These are phyloP conservation scores for Lodderomyces margitis DNA, from an alignment of 1,139 yeast species.

Conservation along the genomic window DNA sequence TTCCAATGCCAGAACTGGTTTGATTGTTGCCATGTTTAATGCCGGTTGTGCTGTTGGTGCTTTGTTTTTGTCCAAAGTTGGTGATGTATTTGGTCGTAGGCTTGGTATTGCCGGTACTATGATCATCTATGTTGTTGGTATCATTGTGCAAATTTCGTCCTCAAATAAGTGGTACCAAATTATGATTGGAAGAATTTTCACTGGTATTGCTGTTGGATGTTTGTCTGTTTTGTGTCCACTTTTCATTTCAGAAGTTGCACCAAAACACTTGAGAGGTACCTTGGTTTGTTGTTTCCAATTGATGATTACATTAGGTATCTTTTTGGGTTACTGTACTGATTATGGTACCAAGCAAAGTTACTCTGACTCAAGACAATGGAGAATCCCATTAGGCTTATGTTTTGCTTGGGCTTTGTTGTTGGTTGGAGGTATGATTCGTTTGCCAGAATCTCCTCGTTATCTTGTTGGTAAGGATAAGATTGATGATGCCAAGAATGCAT, in stretches of 20 bases:
- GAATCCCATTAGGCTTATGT: constrained; percentile 61
- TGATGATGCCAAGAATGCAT: constrained; percentile 47
- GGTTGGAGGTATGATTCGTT: constrained; percentile 50
- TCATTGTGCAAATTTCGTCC: constrained; percentile 44
- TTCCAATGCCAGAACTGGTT: constrained; percentile 50
- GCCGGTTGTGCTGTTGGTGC: constrained; percentile 77
- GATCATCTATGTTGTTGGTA: constrained; percentile 48
- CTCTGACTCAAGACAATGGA: constrained; percentile 56
- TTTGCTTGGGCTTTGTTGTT: constrained; percentile 58
- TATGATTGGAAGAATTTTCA: constrained; percentile 59
- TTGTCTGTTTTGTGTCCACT: constrained; percentile 65
- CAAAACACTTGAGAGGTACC: constrained; percentile 68
- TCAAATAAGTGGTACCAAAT: constrained; percentile 48
- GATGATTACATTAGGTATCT: constrained; percentile 66
- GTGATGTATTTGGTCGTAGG: constrained; percentile 56
- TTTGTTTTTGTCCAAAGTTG: constrained; percentile 51
- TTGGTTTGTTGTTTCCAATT: constrained; percentile 69
- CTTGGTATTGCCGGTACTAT: constrained; percentile 45
- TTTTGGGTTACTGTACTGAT: constrained; percentile 65
- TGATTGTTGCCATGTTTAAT: constrained; percentile 62
- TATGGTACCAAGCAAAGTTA: constrained; percentile 54
- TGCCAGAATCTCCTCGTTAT: constrained; percentile 68
- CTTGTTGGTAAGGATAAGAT: constrained; percentile 36
- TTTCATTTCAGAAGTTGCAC: constrained; percentile 71
- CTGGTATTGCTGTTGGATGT: constrained; percentile 72